phyloP scores from a whole-genome alignment of 345 rosid genomes.

The Physaria fendleri region DNA sequence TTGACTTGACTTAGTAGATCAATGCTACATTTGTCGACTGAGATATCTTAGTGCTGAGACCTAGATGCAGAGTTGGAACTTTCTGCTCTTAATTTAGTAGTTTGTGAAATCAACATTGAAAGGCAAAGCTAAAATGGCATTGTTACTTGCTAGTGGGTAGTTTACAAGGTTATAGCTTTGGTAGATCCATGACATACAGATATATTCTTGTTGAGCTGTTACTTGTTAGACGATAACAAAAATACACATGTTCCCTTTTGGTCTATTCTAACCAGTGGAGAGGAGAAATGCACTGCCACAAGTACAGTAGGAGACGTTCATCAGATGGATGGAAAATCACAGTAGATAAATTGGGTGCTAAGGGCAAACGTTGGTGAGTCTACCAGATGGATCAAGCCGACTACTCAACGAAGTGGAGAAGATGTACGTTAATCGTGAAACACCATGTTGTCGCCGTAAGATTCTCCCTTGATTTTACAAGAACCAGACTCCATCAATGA shows the following conservation, averaged over 20 bases:
- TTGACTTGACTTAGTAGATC: slow-evolving; percentile 8
- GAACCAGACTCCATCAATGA: neutral
- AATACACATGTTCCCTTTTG: neutral
- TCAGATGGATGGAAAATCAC: slow-evolving; percentile 82
- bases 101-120: neutral
- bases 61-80: neutral
- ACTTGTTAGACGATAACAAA: neutral
- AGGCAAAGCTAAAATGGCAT: neutral
- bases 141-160: neutral
- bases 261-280: slow-evolving; percentile 45
- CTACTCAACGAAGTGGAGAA: slow-evolving; percentile 75
- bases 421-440: slow-evolving; percentile 77
- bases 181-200: neutral
- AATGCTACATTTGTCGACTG: neutral
- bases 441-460: slow-evolving; percentile 71
- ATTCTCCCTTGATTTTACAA: slow-evolving; percentile 54
- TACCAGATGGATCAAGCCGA: slow-evolving; percentile 87
- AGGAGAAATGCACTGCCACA: slow-evolving; percentile 79
- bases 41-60: neutral
- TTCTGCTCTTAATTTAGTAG: neutral
- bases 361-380: slow-evolving; percentile 84
- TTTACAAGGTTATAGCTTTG: neutral
- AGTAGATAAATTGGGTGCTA: slow-evolving; percentile 71
- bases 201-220: neutral
- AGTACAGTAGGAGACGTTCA: slow-evolving; percentile 75